Evolutionary conservation across 139 green algal genomes (phyloP), one percentile per base, ranked within the genome.

Genomic region (Raphidocelis subcapitata): DNA sequence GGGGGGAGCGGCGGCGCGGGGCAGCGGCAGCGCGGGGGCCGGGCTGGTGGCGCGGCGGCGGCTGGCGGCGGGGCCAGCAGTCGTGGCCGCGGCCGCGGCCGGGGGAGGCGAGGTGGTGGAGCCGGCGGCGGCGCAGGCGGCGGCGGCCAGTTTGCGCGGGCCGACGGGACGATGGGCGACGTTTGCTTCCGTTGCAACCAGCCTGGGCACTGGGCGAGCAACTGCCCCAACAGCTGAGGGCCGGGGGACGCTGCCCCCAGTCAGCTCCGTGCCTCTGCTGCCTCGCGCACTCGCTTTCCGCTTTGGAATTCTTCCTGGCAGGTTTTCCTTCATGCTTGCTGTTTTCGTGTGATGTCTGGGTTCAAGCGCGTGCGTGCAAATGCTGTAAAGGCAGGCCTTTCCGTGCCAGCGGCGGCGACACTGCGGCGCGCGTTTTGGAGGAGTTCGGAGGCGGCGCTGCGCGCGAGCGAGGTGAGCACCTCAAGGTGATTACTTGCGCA

Each of bases 141-240:
- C 37, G 69, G 69, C 35, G 64, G 41, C 20, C 14, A 15, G n/a
- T 75, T 75, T 75, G 69, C 59, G n/a, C 41, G 21, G 2, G 69
- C 57, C 44, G 62, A 51, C 18, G 70, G 70, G 62, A 44, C 31
- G 15, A 23, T 29, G 20, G 28, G 41, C 33, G 44, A 64, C 23
- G 49, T 69, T 3, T 77, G 70, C 63, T 67, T 44, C 61, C 65
- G 66, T 32, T 77, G 70, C 37, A 24, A 61, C n/a, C 51, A 70
- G 70, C 61, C 70, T 29, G 70, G 70, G 5, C 70, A 77, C 61
- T 77, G 60, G 60, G 70, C 60, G 29, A n/a, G 3, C 2, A 61
- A 60, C 21, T 77, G 70, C 46, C 32, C 70, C 21, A 65, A 70
- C 33, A 29, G 35, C 4, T 74, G 68, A 74, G 18, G n/a, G 37